A percentile compares a stretch with the other conserved stretches of the same genome.
phyloP scores from a whole-genome alignment of 805 yeast genomes.

The Henningerozyma blattae region DNA sequence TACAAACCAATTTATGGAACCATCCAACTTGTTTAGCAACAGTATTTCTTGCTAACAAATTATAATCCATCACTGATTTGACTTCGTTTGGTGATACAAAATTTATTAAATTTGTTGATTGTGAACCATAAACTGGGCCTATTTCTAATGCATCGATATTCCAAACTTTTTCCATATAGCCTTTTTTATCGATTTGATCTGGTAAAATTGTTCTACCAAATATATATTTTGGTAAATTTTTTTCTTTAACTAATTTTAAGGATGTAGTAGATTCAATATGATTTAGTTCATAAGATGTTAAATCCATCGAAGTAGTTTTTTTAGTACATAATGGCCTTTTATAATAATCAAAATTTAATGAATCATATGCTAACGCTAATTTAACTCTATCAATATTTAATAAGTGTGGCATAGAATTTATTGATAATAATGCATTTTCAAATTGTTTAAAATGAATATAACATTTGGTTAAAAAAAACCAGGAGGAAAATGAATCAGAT shows the following conservation, averaged over 20 bases:
- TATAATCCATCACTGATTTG: conserved; percentile 14
- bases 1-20: conserved; percentile 40
- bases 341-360: conserved; percentile 8
- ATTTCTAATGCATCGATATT: conserved; percentile 14
- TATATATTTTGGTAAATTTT: conserved; percentile 12
- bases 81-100: conserved; percentile 22
- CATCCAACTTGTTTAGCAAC: conserved; percentile 17
- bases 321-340: conserved; percentile 16
- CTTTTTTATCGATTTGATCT: conserved; percentile 11
- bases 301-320: conserved; percentile 5
- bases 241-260: conserved; percentile 15
- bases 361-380: conserved; percentile 8
- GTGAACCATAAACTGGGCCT: conserved; percentile 25
- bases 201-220: conserved; percentile 24
- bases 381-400: conserved; percentile 13
- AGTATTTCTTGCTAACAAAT: conserved; percentile 19
- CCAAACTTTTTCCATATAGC: conserved; percentile 16
- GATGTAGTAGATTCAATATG: conserved; percentile 9
- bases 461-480: conserved; percentile 19
- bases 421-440: conserved; percentile 16
- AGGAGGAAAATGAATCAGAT: conserved; percentile 21
- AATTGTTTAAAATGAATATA: conserved; percentile 15
- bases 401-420: conserved; percentile 23
- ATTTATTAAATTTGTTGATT: conserved; percentile 17
- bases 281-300: conserved; percentile 17